These are phyloP conservation scores for Neofusicoccum ribis DNA, from an alignment of 2,329 filamentous ascomycete genomes.

Conservation along the genomic window DNA sequence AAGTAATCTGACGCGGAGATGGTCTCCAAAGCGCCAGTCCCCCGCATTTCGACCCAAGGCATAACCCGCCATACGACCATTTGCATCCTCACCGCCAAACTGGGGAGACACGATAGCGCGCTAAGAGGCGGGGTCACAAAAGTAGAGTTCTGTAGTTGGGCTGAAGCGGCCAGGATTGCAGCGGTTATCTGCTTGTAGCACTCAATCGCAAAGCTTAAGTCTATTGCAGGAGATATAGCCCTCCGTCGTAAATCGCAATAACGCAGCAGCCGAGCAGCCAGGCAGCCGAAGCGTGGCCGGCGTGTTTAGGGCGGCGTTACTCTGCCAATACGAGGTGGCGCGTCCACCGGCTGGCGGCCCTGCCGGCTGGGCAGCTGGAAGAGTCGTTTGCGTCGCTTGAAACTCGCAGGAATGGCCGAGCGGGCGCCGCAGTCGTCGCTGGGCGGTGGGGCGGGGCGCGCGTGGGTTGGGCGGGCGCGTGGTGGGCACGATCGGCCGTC, in stretches of 20 bases:
- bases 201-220: not conserved
- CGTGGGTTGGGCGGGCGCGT: not conserved
- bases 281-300: too few species aligned
- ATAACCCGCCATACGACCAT: not conserved
- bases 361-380: too few species aligned
- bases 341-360: too few species aligned
- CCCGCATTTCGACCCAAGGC: not conserved
- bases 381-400: too few species aligned
- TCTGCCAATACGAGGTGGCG: too few species aligned
- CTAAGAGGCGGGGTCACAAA: not conserved
- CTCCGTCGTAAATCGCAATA: not conserved
- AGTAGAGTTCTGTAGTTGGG: not conserved
- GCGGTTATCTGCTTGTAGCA: not conserved
- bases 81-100: not conserved
- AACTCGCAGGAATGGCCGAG: not conserved
- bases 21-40: too few species aligned
- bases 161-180: not conserved
- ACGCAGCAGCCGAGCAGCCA: not conserved
- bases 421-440: not conserved
- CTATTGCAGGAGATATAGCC: not conserved
- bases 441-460: not conserved
- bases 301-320: too few species aligned
- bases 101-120: not conserved
- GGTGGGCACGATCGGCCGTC: not conserved
- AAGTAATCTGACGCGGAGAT: not conserved